Evolutionary conservation across 257 asterid species (phyloP), one percentile per base, ranked within the genome.

Genomic region (Craterostigma plantagineum): DNA sequence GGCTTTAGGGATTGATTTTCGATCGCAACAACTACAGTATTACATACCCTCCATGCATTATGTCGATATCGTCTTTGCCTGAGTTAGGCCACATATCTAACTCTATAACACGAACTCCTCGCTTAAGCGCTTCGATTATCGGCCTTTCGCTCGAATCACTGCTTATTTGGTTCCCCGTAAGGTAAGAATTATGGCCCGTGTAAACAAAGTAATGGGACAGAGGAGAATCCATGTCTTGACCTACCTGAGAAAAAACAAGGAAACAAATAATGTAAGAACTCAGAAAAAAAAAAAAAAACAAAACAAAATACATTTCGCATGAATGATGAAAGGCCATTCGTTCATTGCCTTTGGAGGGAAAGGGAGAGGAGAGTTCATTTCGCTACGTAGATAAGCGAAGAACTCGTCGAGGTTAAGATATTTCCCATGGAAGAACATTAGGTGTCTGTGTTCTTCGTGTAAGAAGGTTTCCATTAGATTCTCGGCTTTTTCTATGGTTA

Each of bases 41-140:
- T 4, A 16, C 17, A 40, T 12, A n/a, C 13, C 8, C 13, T 12
- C 16, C 90, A 50, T 76, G 90, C 36, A 76, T 67, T 66, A 76
- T 82, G 36, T 72, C 11, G 42, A 76, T 63, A 45, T 64, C 48
- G 34, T 72, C 67, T 12, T 65, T 66, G 0, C 63, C 54, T 38
- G 76, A 58, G 66, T 74, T 70, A 9, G 87, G 81, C 90, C 90
- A 76, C 56, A 76, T 63, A 65, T 76, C 90, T 58, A 76, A 63
- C 42, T 76, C 90, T 48, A 76, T 67, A 43, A 69, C 79, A 43
- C 79, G 55, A 34, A 76, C 90, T 42, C 90, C 90, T 35, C 45
- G 58, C 33, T 51, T 66, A 56, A 76, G 55, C 38, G 90, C 90
- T 18, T 52, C 53, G 46, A 72, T 39, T 18, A 76, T 76, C 51